phyloP scores from a whole-genome alignment of 306 rosid species.

The Mimosa bimucronata region DNA sequence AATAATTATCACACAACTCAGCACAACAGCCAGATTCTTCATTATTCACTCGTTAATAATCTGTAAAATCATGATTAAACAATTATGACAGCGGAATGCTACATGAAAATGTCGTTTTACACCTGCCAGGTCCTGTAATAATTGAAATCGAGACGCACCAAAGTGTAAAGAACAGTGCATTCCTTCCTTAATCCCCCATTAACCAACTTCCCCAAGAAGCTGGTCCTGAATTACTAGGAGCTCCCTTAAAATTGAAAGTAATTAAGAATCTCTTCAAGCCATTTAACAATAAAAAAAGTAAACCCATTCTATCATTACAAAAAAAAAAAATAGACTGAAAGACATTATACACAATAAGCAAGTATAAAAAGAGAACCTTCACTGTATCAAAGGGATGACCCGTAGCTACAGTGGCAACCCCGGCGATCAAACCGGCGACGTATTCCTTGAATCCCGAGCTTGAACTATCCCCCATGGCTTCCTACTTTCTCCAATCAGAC shows the following conservation, averaged over 20 bases:
- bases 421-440: conserved; percentile 65
- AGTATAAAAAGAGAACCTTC: conserved; percentile 36
- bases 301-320: neutral
- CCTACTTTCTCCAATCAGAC: conserved; percentile 29
- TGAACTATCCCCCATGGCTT: conserved; percentile 57
- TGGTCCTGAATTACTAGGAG: neutral
- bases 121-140: neutral
- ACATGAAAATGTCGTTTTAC: neutral
- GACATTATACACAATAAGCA: neutral
- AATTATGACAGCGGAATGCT: neutral
- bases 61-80: neutral
- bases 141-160: conserved; percentile 2
- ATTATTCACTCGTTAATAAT: neutral
- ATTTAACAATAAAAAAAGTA: neutral
- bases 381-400: conserved; percentile 60
- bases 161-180: neutral
- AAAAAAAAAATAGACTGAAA: neutral
- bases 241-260: neutral
- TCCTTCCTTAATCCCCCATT: neutral
- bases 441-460: conserved; percentile 61
- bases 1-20: neutral
- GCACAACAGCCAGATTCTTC: conserved; percentile 1
- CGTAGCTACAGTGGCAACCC: conserved; percentile 44
- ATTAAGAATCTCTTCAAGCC: conserved; percentile 6
- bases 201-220: neutral